Evolutionary conservation across 768 basidiomycete genomes (phyloP), one percentile per base, ranked within the genome.

Genomic region (Tylopilus rubrobrunneus): DNA sequence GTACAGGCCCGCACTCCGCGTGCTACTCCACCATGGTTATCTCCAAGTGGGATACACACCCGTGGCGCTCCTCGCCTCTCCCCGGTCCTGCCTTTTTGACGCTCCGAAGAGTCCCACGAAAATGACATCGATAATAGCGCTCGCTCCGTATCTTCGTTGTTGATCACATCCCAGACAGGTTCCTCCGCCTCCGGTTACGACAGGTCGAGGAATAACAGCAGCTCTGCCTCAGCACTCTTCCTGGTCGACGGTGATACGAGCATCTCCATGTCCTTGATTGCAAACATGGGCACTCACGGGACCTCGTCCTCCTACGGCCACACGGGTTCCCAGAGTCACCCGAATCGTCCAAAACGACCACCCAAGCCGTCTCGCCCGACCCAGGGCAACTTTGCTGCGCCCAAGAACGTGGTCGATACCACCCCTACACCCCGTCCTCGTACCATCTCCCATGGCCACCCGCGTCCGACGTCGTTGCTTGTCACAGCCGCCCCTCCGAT

Each of bases 31-130:
- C 11, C 54, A 4, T 57, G 54, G 52, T 31, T 52, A 17, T 55
- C 54, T 15, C 40, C 59, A 14, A 37, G 37, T n/a, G 54, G 50
- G 12, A 17, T 51, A 25, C 52, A 60, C 69, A 67, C 3, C 68
- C 68, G 4, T 52, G 64, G 54, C 68, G 68, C 14, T 69, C 68
- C 12, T 69, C 68, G 0, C 68, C 68, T 0, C 68, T 69, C 39
- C 61, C 68, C 0, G 48, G 67, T 1, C 60, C 59, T 31, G 67
- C 25, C 4, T 60, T 69, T 15, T 69, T 65, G 9, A 69, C 56
- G 0, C 53, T 63, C 63, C 25, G 57, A 69, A 29, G 67, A 66
- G 17, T 53, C 55, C 9, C 27, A 59, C 43, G 56, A 57, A 43
- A 44, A 39, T 0, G 62, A 54, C 11, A 14, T 37, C 19, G 19